Percentiles rank a stretch among this genome's conserved stretches.
These are phyloP conservation scores for Rubus idaeus DNA, from an alignment of 306 rosid genomes.

Conservation along the genomic window DNA sequence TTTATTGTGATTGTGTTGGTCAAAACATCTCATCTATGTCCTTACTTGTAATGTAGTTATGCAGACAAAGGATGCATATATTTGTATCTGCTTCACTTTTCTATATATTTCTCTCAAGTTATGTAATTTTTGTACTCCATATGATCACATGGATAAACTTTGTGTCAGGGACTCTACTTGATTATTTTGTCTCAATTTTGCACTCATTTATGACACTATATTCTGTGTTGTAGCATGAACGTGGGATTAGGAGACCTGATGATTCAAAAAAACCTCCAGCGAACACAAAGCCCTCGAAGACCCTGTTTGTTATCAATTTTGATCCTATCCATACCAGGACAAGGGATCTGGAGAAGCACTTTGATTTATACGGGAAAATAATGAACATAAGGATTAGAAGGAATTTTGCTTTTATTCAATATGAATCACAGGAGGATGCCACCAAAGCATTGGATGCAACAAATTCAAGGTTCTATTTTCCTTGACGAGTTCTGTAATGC, in stretches of 20 bases:
- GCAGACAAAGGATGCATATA: slow-evolving; percentile 17
- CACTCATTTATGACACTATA: slow-evolving; percentile 13
- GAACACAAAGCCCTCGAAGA: slow-evolving; percentile 60
- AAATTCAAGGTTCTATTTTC: slow-evolving; percentile 57
- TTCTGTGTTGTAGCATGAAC: slow-evolving; percentile 66
- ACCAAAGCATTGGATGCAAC: slow-evolving; percentile 74
- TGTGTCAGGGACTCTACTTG: slow-evolving; percentile 13
- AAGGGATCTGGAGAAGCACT: slow-evolving; percentile 84
- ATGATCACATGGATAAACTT: slow-evolving; percentile 4
- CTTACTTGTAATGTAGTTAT: neutral
- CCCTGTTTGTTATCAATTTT: slow-evolving; percentile 78
- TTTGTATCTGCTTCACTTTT: slow-evolving; percentile 21
- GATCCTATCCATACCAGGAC: slow-evolving; percentile 79
- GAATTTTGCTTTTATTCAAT: slow-evolving; percentile 81
- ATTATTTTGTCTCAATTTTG: slow-evolving; percentile 16
- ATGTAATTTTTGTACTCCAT: neutral
- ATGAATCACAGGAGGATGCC: slow-evolving; percentile 79
- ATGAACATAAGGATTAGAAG: slow-evolving; percentile 74
- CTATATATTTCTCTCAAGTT: slow-evolving; percentile 6
- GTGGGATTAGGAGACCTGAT: slow-evolving; percentile 60
- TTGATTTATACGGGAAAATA: slow-evolving; percentile 71
- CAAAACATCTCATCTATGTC: neutral
- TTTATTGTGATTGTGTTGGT: slow-evolving; percentile 7
- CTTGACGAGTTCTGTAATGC: slow-evolving; percentile 5
- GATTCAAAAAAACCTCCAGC: slow-evolving; percentile 64